Conservation (phyloP, 73 alveolate genomes). For the Tetrahymena thermophila region DNA sequence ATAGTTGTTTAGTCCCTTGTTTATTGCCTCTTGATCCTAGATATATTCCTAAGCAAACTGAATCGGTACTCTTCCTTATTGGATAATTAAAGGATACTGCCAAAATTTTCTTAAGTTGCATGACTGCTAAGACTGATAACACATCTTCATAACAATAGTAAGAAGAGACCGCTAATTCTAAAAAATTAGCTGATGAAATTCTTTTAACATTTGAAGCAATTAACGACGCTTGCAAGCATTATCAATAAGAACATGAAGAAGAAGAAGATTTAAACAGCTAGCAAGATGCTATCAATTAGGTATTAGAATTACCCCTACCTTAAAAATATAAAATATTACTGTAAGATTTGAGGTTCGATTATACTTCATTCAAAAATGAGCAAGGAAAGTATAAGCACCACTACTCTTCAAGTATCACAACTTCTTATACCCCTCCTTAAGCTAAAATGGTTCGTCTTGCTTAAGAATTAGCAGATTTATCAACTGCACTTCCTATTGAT, state of each 20-base stretch:
- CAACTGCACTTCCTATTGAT: slow-evolving; percentile 72
- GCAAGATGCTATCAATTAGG: slow-evolving; percentile 54
- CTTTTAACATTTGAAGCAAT: slow-evolving; percentile 63
- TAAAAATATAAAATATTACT: slow-evolving; percentile 66
- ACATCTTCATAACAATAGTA: slow-evolving; percentile 16
- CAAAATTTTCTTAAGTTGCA: slow-evolving; percentile 69
- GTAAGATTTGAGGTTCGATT: slow-evolving; percentile 74
- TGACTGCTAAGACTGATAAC: slow-evolving; percentile 45
- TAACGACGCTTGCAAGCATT: slow-evolving; percentile 42
- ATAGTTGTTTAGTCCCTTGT: slow-evolving; percentile 58
- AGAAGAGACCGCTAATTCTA: slow-evolving; percentile 59
- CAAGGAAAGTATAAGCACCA: slow-evolving; percentile 50
- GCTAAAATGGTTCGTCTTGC: slow-evolving; percentile 88
- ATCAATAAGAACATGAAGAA: slow-evolving; percentile 4
- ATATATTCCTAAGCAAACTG: slow-evolving; percentile 84
- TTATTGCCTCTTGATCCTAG: slow-evolving; percentile 81
- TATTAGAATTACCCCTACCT: slow-evolving; percentile 68
- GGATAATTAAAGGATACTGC: slow-evolving; percentile 69
- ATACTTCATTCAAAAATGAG: slow-evolving; percentile 66
- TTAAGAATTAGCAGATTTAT: slow-evolving; percentile 67
- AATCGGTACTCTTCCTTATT: slow-evolving; percentile 65
- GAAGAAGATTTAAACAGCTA: slow-evolving; percentile 44
- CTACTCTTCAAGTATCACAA: slow-evolving; percentile 36
- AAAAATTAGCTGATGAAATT: slow-evolving; percentile 76
- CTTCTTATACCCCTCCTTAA: slow-evolving; percentile 62